Evolutionary conservation across 306 rosid genomes (phyloP).

Genomic region (Vigna hirtella): DNA sequence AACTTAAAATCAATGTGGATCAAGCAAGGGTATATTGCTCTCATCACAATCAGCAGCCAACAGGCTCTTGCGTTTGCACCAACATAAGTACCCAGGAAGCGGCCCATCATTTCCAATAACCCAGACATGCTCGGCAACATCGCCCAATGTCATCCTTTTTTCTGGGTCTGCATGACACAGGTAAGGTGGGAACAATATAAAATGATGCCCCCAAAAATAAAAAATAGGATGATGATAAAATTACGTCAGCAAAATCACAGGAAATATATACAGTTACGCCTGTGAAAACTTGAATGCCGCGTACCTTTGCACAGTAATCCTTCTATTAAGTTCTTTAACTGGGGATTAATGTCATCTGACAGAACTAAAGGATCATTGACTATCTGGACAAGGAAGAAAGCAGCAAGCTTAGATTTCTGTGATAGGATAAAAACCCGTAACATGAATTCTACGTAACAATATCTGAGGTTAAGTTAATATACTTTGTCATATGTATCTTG

Average conservation of each 20-base stretch:
- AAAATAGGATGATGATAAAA: neutral
- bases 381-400: constrained; percentile 64
- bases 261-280: constrained; percentile 8
- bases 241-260: neutral
- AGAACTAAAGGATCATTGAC: constrained; percentile 78
- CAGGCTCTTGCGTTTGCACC: constrained; percentile 75
- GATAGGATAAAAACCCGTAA: constrained; percentile 38
- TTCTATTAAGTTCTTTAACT: constrained; percentile 73
- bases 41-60: constrained; percentile 52
- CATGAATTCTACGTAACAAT: constrained; percentile 1
- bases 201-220: constrained; percentile 2
- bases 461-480: neutral
- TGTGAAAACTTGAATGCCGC: neutral
- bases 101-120: constrained; percentile 83
- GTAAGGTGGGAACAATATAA: constrained; percentile 14
- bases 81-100: constrained; percentile 68
- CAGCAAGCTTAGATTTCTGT: constrained; percentile 16
- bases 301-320: constrained; percentile 95
- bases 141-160: constrained; percentile 70
- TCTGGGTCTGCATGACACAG: constrained; percentile 65
- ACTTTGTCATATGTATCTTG: constrained; percentile 98
- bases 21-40: constrained; percentile 46
- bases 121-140: constrained; percentile 76
- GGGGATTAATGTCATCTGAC: constrained; percentile 77
- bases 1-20: constrained; percentile 46